Percentiles rank a stretch among this genome's conserved stretches.
phyloP scores from a whole-genome alignment of 2,329 filamentous ascomycete species.

The Drechslera avenae region DNA sequence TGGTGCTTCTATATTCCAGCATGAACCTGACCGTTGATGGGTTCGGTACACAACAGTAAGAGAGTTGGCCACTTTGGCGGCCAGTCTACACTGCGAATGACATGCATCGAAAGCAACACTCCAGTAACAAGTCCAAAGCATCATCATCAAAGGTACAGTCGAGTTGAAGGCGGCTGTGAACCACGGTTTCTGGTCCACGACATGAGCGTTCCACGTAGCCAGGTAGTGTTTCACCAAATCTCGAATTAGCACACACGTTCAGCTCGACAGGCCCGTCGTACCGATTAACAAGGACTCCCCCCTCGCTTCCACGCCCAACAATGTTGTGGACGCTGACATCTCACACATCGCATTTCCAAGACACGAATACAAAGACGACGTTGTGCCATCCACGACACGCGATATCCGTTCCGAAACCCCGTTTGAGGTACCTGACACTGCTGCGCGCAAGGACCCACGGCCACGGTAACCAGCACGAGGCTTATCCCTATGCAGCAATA shows the following conservation, averaged over 20 bases:
- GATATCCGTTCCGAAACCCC: constrained; percentile 14
- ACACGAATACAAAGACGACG: constrained; percentile 11
- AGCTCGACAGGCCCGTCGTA: constrained; percentile 1
- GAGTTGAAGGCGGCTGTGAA: no score
- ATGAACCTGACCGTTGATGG: no score
- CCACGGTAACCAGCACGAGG: constrained; percentile 10
- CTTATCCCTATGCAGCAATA: neutral
- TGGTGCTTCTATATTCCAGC: no score
- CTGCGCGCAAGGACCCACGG: constrained; percentile 12
- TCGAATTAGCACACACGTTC: constrained; percentile 1
- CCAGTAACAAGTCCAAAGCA: no score
- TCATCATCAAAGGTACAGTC: no score
- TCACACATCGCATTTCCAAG: constrained; percentile 3
- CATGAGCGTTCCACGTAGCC: neutral
- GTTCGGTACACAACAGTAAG: no score
- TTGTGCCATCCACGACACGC: constrained; percentile 7
- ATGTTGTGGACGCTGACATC: neutral
- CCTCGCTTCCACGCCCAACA: constrained; percentile 1
- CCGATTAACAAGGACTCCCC: neutral
- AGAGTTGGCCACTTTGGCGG: no score
- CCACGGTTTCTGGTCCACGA: neutral
- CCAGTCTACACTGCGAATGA: no score
- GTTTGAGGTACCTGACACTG: constrained; percentile 13
- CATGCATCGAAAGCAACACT: no score
- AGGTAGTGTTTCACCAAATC: neutral